phyloP scores from a whole-genome alignment of 148 eudicot species.

The Vaccinium corymbosum region DNA sequence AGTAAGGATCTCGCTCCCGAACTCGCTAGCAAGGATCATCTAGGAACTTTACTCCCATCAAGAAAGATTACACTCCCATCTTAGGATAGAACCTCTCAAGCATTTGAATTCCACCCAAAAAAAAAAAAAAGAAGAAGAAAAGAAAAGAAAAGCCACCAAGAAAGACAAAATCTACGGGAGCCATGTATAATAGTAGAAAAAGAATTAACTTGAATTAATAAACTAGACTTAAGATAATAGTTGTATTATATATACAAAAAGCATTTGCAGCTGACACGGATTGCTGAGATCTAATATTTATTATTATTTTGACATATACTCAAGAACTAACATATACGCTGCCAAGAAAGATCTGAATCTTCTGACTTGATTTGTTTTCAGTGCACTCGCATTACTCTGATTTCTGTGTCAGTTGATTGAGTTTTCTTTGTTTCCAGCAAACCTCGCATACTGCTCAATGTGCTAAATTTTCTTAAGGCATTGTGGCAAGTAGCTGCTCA shows the following conservation, averaged over 20 bases:
- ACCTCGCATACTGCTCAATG: conserved; percentile 43
- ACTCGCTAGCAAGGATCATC: background rate
- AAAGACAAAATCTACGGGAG: background rate
- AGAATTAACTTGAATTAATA: background rate
- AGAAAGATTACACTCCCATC: background rate
- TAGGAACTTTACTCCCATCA: background rate
- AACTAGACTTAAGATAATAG: background rate
- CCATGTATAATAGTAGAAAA: background rate
- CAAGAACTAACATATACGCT: background rate
- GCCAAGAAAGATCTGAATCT: background rate
- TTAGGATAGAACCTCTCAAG: background rate
- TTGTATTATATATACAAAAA: background rate
- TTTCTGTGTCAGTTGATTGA: background rate
- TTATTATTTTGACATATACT: background rate
- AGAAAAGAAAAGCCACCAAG: background rate
- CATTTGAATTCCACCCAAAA: background rate
- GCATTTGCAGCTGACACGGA: background rate
- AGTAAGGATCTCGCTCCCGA: background rate
- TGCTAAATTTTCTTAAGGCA: conserved; percentile 63
- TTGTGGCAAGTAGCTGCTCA: conserved; percentile 89
- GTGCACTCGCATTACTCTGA: background rate
- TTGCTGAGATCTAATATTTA: background rate
- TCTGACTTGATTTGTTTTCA: background rate
- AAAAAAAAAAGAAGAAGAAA: background rate
- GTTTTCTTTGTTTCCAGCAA: conserved; percentile 45